Base-by-base conservation (phyloP, 1,284 basidiomycete species). In the Rhodotorula sp. region DNA sequence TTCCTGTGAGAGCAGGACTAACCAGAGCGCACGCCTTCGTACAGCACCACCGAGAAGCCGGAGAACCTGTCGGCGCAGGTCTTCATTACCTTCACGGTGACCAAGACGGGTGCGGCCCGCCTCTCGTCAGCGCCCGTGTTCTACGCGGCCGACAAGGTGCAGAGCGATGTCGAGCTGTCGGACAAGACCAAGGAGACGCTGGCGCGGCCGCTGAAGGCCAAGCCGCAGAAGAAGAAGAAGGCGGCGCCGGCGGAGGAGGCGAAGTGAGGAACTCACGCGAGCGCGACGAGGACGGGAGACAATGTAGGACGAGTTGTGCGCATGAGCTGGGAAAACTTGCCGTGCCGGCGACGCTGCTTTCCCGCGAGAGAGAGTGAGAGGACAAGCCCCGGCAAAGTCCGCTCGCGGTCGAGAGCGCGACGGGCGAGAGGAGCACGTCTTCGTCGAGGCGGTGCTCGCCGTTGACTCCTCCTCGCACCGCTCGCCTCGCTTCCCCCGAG, bases 191-290 rank as follows among this genome's bases (percentile, higher is more conserved):
- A 94, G 84, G 84, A 86, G 50, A 84, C 92, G 54, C 83, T 97
- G 74, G 84, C 89, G 62, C 89, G 90, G 82, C 89, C 88, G 74
- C 84, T 98, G 76, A 88, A 95, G 72, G 91, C 94, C 88, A 91
- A 87, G 84, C 89, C 91, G 85, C 92, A 91, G 85, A 92, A 92
- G 85, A 90, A 91, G 86, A 94, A 91, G 86, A 92, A 91, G 85
- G 87, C 88, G 29, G 46, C 81, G 84, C 86, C 48, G 57, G 67
- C 15, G 10, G 66, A 68, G 46, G 61, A 66, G 64, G 51, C 63
- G 61, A 61, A 75, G 67, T 70, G 56, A 44, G 53, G 17, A 37
- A 36, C 25, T 50, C 27, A 3, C 19, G 50, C 50, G 10, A 36
- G 22, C 19, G 25, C 25, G 61, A 62, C 27, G 22, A 50, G 34